Evolutionary conservation across 2,329 filamentous ascomycete genomes (phyloP).

Genomic region (Pseudogymnoascus sp.): DNA sequence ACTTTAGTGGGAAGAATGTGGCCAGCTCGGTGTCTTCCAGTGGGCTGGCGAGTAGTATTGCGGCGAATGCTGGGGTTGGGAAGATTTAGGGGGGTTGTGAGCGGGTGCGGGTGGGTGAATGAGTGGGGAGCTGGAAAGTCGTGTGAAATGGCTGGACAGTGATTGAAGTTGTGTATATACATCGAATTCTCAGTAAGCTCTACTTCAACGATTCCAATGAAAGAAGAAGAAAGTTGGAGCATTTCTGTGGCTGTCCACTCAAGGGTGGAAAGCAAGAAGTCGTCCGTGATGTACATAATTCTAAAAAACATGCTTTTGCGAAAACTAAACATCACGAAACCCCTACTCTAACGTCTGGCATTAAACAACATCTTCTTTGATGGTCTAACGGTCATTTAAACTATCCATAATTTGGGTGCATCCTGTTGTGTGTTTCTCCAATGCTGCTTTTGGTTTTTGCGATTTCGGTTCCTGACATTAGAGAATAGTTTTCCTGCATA

Average conservation of each 20-base stretch:
- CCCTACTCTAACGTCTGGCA: too few species aligned
- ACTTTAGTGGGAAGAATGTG: conserved; percentile 28
- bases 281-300: neutral
- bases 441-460: too few species aligned
- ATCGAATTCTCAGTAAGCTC: neutral
- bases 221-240: too few species aligned
- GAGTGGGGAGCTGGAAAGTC: neutral
- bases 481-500: too few species aligned
- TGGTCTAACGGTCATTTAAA: too few species aligned
- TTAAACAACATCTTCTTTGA: neutral
- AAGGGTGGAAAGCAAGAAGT: neutral
- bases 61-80: conserved; percentile 28
- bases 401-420: too few species aligned
- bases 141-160: neutral
- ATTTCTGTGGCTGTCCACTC: too few species aligned
- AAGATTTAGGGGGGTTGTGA: conserved; percentile 14
- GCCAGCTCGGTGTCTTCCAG: conserved; percentile 23
- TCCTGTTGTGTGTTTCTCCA: too few species aligned
- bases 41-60: conserved; percentile 26
- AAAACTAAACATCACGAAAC: neutral
- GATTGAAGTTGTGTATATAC: neutral
- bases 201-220: too few species aligned
- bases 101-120: neutral
- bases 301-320: neutral
- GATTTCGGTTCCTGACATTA: too few species aligned